Evolutionary conservation across 257 asterid genomes (phyloP).

Genomic region (Oldenlandia corymbosa): DNA sequence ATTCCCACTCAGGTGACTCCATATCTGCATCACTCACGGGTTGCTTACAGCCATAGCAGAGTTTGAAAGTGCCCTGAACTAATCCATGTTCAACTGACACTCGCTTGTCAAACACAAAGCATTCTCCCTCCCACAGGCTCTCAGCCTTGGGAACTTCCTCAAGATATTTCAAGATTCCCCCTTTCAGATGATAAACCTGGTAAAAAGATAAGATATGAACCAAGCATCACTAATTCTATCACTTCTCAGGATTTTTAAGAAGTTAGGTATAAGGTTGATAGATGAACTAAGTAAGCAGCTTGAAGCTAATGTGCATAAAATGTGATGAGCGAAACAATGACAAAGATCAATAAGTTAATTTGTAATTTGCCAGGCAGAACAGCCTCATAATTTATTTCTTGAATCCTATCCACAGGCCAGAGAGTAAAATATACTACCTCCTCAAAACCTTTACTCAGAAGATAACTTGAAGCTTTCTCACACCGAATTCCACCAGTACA

Average conservation of each 20-base stretch:
- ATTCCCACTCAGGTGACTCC: slow-evolving; percentile 88
- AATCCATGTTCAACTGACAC: slow-evolving; percentile 95
- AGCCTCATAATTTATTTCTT: neutral
- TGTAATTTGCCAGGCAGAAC: slow-evolving; percentile 4
- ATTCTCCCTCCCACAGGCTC: slow-evolving; percentile 95
- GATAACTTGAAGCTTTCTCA: slow-evolving; percentile 96
- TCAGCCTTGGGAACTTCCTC: slow-evolving; percentile 77
- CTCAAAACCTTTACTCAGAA: slow-evolving; percentile 74
- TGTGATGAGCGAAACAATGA: slow-evolving; percentile 1
- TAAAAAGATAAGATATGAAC: slow-evolving; percentile 11
- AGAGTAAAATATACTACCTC: slow-evolving; percentile 47
- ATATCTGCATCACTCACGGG: slow-evolving; percentile 86
- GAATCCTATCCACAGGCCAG: neutral
- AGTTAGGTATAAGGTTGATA: too few species aligned
- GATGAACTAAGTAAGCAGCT: too few species aligned
- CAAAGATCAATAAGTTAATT: too few species aligned
- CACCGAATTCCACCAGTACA: slow-evolving; percentile 99
- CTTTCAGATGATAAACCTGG: slow-evolving; percentile 93
- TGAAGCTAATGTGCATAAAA: neutral
- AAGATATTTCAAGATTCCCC: slow-evolving; percentile 88
- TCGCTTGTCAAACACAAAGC: slow-evolving; percentile 92
- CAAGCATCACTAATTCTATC: neutral
- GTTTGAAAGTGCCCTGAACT: slow-evolving; percentile 75
- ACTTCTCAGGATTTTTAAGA: neutral
- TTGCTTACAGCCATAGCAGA: slow-evolving; percentile 92